Base-by-base conservation (phyloP, 2,329 filamentous ascomycete genomes). In the Pseudopyrenochaeta lycopersici region DNA sequence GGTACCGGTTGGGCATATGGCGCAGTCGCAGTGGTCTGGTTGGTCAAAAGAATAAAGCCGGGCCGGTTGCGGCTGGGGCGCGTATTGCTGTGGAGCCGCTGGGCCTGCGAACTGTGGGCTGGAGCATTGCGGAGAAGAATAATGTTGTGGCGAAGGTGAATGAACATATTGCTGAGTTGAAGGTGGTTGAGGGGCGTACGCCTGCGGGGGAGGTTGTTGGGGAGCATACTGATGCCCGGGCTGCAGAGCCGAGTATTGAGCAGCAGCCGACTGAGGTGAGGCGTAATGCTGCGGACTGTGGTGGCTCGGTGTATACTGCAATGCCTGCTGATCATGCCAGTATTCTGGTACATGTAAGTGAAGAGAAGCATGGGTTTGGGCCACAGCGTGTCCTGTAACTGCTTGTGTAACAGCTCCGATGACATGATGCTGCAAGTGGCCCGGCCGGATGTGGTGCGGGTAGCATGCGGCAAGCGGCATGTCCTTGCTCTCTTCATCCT, bases 401-500 rank as follows among this genome's bases (percentile, higher is more conserved):
- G 58, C 49, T 40, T 70, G 70, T 21, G 64, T 60, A 12, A 62
- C 58, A 5, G 63, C 35, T 10, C 56, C 57, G 14, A 71, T 45
- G 17, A 62, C 55, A 21, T 66, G 67, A 44, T 72, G 68, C 31
- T 72, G 70, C 7, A 70, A 50, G 44, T 69, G 68, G 45, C 64
- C 66, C 4, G 67, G 60, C 38, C 67, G 69, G 7, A 68, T 56
- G 12, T 68, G 67, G 32, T 70, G 70, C 2, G 69, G 47, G 41
- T 74, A 74, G 20, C 62, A 62, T 20, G 63, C 56, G 29, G 68
- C 52, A 6, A 73, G 55, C 7, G 70, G 67, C 57, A 71, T 58
- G 20, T 75, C 72, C 38, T 72, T 73, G 58, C 62, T 72, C 46
- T 75, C 72, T 50, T 75, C 72, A 29, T 75, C 72, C 42, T 75